Evolutionary conservation across 2,329 filamentous ascomycete genomes (phyloP).

Genomic region (Lasiodiplodia hormozganensis): DNA sequence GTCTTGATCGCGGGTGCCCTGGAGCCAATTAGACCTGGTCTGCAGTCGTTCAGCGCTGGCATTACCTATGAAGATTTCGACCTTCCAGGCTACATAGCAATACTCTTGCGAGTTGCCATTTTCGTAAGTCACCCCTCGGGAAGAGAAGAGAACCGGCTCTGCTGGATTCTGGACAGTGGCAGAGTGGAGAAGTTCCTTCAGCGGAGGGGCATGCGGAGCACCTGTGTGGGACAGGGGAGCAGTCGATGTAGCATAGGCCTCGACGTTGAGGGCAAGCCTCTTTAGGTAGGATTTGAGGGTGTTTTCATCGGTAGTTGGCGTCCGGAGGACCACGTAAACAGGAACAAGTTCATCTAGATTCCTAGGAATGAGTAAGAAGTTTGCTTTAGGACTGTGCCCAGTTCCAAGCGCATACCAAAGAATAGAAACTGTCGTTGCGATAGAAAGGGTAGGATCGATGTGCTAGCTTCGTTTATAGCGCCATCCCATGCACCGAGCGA

Average conservation of each 20-base stretch:
- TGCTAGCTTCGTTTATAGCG: slow-evolving; percentile 50
- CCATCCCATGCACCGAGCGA: slow-evolving; percentile 55
- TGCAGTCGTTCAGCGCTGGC: neutral
- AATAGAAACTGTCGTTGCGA: slow-evolving; percentile 70
- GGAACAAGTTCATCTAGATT: slow-evolving; percentile 74
- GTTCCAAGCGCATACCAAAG: slow-evolving; percentile 66
- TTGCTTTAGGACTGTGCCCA: slow-evolving; percentile 47
- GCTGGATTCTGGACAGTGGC: slow-evolving; percentile 42
- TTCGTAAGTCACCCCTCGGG: slow-evolving; percentile 36
- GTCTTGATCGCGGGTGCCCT: slow-evolving; percentile 62
- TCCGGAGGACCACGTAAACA: slow-evolving; percentile 72
- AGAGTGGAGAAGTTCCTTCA: slow-evolving; percentile 66
- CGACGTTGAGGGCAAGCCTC: slow-evolving; percentile 70
- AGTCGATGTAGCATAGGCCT: slow-evolving; percentile 66
- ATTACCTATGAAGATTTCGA: slow-evolving; percentile 47
- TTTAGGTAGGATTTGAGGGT: slow-evolving; percentile 65
- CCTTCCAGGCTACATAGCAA: slow-evolving; percentile 49
- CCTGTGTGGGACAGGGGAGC: slow-evolving; percentile 49
- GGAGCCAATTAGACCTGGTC: neutral
- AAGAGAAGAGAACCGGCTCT: slow-evolving; percentile 41
- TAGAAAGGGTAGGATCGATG: slow-evolving; percentile 62
- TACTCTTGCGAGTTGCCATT: slow-evolving; percentile 30
- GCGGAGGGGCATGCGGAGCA: slow-evolving; percentile 37
- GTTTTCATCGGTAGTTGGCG: slow-evolving; percentile 65
- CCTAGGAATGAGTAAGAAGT: slow-evolving; percentile 60